Evolutionary conservation across 2,329 filamentous ascomycete species (phyloP), one percentile per base, ranked within the genome.

Genomic region (Pseudocercospora macadamiae): DNA sequence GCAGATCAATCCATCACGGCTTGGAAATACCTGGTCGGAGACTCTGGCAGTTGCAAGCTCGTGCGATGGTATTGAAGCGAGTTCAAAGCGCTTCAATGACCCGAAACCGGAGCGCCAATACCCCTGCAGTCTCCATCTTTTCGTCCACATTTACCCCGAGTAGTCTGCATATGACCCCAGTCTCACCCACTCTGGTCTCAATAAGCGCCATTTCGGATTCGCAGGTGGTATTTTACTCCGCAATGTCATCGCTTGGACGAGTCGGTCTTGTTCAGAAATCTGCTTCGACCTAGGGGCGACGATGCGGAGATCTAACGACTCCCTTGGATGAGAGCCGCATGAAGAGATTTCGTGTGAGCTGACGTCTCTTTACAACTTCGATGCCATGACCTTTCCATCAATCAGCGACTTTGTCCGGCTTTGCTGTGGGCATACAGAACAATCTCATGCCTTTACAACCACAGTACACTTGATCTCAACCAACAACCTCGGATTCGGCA

Each of bases 381-480:
- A 32, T 12, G 28, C n/a, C n/a, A n/a, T n/a, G n/a, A n/a, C n/a
- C n/a, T 45, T 21, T 25, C 39, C 18, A 18, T 14, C 10, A 26
- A 14, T 21, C 39, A n/a, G n/a, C 36, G 2, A 39, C 19, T 18
- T 16, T 18, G 16, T 19, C 14, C n/a, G n/a, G 19, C 36, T n/a
- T 39, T 16, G 8, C 7, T 21, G 21, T 7, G 39, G 21, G 16
- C 8, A 21, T 25, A 4, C 39, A n/a, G 18, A 45, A n/a, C 21
- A 19, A 47, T 2, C 28, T 51, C 51, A 59, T 51, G 42, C 55
- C 45, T 45, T 45, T 4, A 59, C 45, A 5, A 59, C 44, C 14
- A 44, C 56, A 25, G 51, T 59, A 23, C 56, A 59, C 28, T 59
- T 59, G 28, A 59, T 59, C 51, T 59, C 56, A 3, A 59, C 51